phyloP scores from a whole-genome alignment of 139 green algal species.

The Ettlia oleoabundans region DNA sequence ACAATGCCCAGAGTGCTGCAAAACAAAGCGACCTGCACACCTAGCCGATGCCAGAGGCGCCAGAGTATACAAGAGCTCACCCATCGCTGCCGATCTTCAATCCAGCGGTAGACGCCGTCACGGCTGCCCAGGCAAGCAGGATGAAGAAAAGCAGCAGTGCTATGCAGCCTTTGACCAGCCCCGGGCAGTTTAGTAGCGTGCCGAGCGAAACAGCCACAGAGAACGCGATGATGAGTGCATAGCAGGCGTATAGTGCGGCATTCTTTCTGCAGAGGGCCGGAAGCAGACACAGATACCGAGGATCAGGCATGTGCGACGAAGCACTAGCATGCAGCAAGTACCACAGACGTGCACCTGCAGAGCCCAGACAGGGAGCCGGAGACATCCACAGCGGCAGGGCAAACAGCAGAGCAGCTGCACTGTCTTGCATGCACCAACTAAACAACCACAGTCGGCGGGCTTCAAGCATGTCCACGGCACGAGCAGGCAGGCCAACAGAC shows the following conservation, averaged over 20 bases:
- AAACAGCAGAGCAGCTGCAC: background rate
- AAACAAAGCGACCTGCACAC: too few species aligned
- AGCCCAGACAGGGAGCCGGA: too few species aligned
- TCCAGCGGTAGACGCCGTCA: background rate
- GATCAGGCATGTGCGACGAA: too few species aligned
- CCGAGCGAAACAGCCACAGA: background rate
- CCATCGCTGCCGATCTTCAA: conserved; percentile 16
- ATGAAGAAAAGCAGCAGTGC: background rate
- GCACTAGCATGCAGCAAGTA: background rate
- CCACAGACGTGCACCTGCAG: background rate
- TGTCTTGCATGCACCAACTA: background rate
- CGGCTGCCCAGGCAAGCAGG: conserved; percentile 12
- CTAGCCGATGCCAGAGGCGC: too few species aligned
- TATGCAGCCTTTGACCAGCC: background rate
- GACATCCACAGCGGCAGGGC: background rate
- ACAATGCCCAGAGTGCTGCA: too few species aligned
- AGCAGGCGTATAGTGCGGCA: background rate
- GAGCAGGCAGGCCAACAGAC: background rate
- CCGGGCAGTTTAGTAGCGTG: background rate
- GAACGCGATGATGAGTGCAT: background rate
- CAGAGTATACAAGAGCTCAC: background rate
- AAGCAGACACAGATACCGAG: background rate
- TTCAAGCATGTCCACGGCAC: too few species aligned
- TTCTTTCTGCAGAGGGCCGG: conserved; percentile 14
- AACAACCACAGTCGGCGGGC: background rate